phyloP scores from a whole-genome alignment of 345 rosid species.

The Citrus medica region DNA sequence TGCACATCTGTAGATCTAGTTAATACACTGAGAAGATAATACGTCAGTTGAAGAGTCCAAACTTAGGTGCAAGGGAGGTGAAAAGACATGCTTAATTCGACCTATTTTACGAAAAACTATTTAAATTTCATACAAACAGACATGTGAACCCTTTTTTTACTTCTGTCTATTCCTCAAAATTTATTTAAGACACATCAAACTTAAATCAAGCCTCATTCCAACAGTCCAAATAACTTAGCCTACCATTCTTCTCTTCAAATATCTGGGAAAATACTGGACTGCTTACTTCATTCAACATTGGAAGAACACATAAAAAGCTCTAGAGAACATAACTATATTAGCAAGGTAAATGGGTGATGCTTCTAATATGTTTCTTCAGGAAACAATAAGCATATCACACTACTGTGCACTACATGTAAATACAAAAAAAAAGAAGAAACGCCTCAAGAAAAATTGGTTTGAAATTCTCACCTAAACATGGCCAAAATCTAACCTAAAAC shows the following conservation, averaged over 20 bases:
- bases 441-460: background rate
- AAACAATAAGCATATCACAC: background rate
- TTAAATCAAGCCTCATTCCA: background rate
- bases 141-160: background rate
- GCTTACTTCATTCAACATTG: background rate
- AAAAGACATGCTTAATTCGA: background rate
- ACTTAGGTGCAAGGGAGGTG: background rate
- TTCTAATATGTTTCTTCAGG: background rate
- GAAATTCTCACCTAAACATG: background rate
- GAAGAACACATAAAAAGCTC: background rate
- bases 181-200: background rate
- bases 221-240: conserved; percentile 2
- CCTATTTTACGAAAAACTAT: background rate
- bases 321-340: background rate
- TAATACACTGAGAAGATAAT: background rate
- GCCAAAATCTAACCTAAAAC: background rate
- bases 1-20: background rate
- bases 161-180: background rate
- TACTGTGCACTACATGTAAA: background rate
- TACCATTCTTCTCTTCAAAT: background rate
- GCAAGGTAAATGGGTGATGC: background rate
- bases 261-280: background rate
- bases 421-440: background rate
- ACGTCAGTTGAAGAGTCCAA: background rate
- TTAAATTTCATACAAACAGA: background rate